Conservation (phyloP, 768 basidiomycete species). For the Trametes cinnabarina region DNA sequence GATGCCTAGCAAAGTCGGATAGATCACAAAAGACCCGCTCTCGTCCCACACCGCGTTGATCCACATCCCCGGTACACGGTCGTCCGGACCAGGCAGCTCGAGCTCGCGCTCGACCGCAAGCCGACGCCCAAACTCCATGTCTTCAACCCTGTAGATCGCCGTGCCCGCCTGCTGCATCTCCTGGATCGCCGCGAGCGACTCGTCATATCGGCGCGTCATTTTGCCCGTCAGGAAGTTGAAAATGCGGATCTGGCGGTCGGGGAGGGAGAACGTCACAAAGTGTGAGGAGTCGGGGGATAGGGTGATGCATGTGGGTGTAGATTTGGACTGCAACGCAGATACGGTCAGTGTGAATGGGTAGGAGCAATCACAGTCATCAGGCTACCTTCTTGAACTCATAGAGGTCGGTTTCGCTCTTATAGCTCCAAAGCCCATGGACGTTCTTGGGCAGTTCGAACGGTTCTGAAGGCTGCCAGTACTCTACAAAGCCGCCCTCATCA, state of each 20-base stretch:
- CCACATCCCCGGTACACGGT: slow-evolving; percentile 69
- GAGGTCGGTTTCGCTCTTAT: slow-evolving; percentile 87
- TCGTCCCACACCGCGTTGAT: slow-evolving; percentile 98
- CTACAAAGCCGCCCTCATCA: slow-evolving; percentile 91
- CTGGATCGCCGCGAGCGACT: slow-evolving; percentile 87
- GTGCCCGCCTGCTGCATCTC: slow-evolving; percentile 99
- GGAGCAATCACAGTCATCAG: not conserved
- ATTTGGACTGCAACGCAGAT: slow-evolving; percentile 63
- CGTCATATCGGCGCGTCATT: slow-evolving; percentile 90
- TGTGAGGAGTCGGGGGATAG: slow-evolving; percentile 87
- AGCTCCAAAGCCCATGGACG: slow-evolving; percentile 80
- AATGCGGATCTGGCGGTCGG: slow-evolving; percentile 90
- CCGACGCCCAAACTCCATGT: slow-evolving; percentile 99
- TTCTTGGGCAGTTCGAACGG: slow-evolving; percentile 84
- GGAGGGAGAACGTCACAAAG: slow-evolving; percentile 91
- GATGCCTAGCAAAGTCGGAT: slow-evolving; percentile 90
- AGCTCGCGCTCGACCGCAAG: slow-evolving; percentile 90
- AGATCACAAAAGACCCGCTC: slow-evolving; percentile 90
- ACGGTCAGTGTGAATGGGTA: not conserved
- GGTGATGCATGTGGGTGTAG: slow-evolving; percentile 86
- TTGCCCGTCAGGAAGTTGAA: slow-evolving; percentile 92
- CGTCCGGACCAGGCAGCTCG: slow-evolving; percentile 77
- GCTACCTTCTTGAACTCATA: slow-evolving; percentile 97
- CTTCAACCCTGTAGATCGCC: slow-evolving; percentile 86
- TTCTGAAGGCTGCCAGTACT: slow-evolving; percentile 92